These are phyloP conservation scores for Trichoderma sp. DNA, from an alignment of 2,329 filamentous ascomycete species.

Conservation along the genomic window DNA sequence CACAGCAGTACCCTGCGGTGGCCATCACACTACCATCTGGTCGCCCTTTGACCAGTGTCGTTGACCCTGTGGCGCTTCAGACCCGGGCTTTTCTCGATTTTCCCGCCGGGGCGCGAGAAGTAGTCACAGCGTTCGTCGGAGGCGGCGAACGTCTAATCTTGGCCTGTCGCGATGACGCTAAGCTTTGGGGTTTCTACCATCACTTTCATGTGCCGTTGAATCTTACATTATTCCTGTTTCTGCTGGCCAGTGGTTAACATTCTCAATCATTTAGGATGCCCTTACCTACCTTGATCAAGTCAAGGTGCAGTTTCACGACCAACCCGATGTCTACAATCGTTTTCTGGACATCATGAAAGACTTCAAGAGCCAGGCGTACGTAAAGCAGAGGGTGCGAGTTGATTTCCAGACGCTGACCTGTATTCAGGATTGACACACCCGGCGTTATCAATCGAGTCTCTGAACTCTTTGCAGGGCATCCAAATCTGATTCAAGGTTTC, in stretches of 20 bases:
- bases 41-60: neutral
- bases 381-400: constrained; percentile 24
- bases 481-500: constrained; percentile 93
- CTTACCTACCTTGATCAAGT: constrained; percentile 97
- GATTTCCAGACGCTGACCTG: constrained; percentile 52
- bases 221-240: constrained; percentile 3
- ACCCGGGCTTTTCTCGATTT: constrained; percentile 8
- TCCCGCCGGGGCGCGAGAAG: constrained; percentile 19
- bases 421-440: constrained; percentile 79
- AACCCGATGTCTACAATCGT: constrained; percentile 94
- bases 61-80: constrained; percentile 6
- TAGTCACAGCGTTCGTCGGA: constrained; percentile 25
- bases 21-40: constrained; percentile 13
- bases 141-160: constrained; percentile 26
- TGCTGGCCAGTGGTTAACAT: constrained; percentile 16
- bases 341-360: constrained; percentile 99
- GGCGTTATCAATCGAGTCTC: constrained; percentile 97
- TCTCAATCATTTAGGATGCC: constrained; percentile 51
- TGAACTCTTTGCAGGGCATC: constrained; percentile 91
- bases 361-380: constrained; percentile 94
- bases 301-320: constrained; percentile 95
- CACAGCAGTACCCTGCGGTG: constrained; percentile 11
- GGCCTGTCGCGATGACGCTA: constrained; percentile 22
- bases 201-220: constrained; percentile 27
- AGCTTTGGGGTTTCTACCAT: constrained; percentile 26